These are phyloP conservation scores for Carallia brachiata DNA, from an alignment of 345 rosid species.

Conservation along the genomic window DNA sequence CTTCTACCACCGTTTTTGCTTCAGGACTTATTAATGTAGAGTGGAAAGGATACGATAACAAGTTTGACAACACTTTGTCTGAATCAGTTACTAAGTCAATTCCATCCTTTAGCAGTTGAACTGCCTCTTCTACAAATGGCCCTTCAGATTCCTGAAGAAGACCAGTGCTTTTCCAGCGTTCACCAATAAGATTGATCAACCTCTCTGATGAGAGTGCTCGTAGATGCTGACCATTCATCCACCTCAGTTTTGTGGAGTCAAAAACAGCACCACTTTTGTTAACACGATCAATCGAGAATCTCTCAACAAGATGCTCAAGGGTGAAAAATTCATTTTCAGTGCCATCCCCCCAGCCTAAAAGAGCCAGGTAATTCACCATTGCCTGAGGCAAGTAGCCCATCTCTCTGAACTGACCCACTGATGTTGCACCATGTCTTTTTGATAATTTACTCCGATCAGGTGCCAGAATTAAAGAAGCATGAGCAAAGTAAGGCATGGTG, in stretches of 20 bases:
- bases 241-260: conserved; percentile 84
- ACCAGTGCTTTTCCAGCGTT: conserved; percentile 72
- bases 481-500: conserved; percentile 85
- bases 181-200: conserved; percentile 66
- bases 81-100: conserved; percentile 90
- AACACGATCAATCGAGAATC: conserved; percentile 75
- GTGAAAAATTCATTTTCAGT: conserved; percentile 93
- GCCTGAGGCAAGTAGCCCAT: conserved; percentile 94
- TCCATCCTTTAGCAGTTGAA: conserved; percentile 87
- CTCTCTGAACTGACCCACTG: conserved; percentile 95
- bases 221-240: conserved; percentile 98
- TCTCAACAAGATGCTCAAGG: conserved; percentile 80
- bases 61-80: conserved; percentile 69
- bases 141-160: conserved; percentile 62
- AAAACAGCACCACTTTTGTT: conserved; percentile 88
- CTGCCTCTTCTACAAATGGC: conserved; percentile 71
- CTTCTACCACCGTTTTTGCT: conserved; percentile 60
- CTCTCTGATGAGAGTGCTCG: conserved; percentile 63
- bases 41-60: conserved; percentile 81
- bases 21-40: conserved; percentile 65
- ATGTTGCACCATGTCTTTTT: conserved; percentile 94
- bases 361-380: conserved; percentile 93
- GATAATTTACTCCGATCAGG: conserved; percentile 94
- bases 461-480: conserved; percentile 90
- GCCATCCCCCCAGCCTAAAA: conserved; percentile 99